Conservation (phyloP, 108 stramenopile species). For the Stephanodiscus triporus region DNA sequence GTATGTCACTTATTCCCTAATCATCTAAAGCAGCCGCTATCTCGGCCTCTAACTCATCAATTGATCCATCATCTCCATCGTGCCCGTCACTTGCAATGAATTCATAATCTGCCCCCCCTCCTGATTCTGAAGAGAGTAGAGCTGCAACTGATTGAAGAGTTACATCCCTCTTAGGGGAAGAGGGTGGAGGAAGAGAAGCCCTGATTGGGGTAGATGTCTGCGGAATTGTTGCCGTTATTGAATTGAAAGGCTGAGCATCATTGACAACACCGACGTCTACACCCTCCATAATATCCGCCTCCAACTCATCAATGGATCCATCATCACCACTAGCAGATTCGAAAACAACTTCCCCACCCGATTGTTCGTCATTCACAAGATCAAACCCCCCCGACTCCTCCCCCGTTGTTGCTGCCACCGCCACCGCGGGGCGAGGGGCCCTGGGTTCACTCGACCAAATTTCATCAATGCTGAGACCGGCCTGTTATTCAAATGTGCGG, state of each 20-base stretch:
- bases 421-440: constrained; percentile 5
- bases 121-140: background rate
- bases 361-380: constrained; percentile 8
- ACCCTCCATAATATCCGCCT: background rate
- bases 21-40: constrained; percentile 84
- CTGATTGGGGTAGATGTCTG: constrained; percentile 12
- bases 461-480: constrained; percentile 86
- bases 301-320: background rate
- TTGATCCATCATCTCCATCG: constrained; percentile 42
- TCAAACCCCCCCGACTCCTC: constrained; percentile 33
- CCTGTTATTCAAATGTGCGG: constrained; percentile 28
- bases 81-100: constrained; percentile 28
- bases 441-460: constrained; percentile 76
- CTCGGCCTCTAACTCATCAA: constrained; percentile 89
- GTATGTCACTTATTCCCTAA: constrained; percentile 16
- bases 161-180: constrained; percentile 17
- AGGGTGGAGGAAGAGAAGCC: constrained; percentile 11
- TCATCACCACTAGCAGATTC: constrained; percentile 1
- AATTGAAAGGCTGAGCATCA: constrained; percentile 16
- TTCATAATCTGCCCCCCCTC: constrained; percentile 48
- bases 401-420: background rate
- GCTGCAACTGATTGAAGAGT: background rate
- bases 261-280: constrained; percentile 6
- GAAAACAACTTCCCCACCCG: constrained; percentile 39
- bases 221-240: background rate